A percentile compares a stretch with the other conserved stretches of the same genome.
Conservation (phyloP, 2,329 filamentous ascomycete species). For the Cladobotryum protrusum region DNA sequence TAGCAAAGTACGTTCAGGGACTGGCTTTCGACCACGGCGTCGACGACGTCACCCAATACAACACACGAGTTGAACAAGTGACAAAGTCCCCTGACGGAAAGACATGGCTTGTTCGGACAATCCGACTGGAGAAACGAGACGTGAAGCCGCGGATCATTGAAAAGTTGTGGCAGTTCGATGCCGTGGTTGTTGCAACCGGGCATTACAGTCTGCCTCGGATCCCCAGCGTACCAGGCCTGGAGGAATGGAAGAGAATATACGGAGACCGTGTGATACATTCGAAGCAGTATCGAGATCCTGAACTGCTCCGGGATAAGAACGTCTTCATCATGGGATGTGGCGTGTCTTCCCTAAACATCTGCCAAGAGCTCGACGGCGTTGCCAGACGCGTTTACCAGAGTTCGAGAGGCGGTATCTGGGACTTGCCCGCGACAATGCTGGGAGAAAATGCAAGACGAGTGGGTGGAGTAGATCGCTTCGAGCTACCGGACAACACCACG, state of each 20-base stretch:
- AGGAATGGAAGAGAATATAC: not conserved
- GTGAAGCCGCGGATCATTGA: not conserved
- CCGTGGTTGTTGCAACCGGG: not conserved
- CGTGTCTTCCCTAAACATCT: not conserved
- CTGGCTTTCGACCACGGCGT: not conserved
- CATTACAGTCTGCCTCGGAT: not conserved
- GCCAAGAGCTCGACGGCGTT: not conserved
- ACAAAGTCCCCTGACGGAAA: not conserved
- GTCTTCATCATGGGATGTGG: not conserved
- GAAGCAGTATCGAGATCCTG: not conserved
- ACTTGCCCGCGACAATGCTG: not conserved
- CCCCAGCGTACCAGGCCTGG: not conserved
- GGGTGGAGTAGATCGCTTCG: not conserved
- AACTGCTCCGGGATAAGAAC: not conserved
- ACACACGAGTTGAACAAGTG: not conserved
- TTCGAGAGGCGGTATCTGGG: not conserved
- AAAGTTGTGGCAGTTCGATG: not conserved
- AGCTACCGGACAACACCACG: not conserved
- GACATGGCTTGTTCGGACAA: not conserved
- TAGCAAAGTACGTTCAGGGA: not conserved
- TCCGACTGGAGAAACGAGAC: not conserved
- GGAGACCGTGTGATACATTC: not conserved
- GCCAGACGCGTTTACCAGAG: not conserved
- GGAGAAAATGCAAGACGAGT: not conserved
- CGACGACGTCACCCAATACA: not conserved